Base-by-base conservation (phyloP, 768 basidiomycete species). In the Pleurotus djamor region DNA sequence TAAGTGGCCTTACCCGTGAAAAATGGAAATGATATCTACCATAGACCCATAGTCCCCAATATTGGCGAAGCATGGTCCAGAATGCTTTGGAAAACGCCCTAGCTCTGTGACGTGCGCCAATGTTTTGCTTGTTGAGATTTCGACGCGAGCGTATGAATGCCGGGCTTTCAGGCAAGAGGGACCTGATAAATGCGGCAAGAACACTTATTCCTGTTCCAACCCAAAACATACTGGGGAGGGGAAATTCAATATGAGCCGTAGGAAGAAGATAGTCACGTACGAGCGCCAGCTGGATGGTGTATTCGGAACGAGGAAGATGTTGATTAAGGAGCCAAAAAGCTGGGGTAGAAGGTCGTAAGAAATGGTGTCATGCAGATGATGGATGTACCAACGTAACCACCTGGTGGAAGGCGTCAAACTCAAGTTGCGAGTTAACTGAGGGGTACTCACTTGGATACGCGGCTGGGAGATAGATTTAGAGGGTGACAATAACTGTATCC, bases 11-110 rank as follows among this genome's bases (percentile, higher is more conserved):
- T 16, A 17, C 1, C 45, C 45, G 16, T 7, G 17, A 14, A 17
- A 47, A n/a, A 7, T 12, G 9, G 45, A 12, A 16, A 47, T 21
- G 50, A 45, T 8, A 32, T 14, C 43, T 47, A 64, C 63, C 61
- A 64, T 87, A 88, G 48, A 87, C 77, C 67, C 84, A 85, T 10
- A 84, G 64, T 4, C 77, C 61, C 87, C 87, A 89, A 64, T 90
- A 83, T 13, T 64, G 68, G 69, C 76, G 85, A 28, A 88, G 71
- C 85, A 88, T 88, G 49, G 68, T 65, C 28, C 76, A 72, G 0
- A 82, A 77, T 66, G 87, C 86, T 48, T 64, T 75, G 12, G 87
- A 17, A 77, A 91, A 91, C 1, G 76, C 60, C 63, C 69, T 71
- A 2, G 80, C 80, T 71, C 84, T 81, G 57, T 74, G 60, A 6